These are phyloP conservation scores for Rutidosis leptorrhynchoides DNA, from an alignment of 129 eudicot genomes.

Conservation along the genomic window DNA sequence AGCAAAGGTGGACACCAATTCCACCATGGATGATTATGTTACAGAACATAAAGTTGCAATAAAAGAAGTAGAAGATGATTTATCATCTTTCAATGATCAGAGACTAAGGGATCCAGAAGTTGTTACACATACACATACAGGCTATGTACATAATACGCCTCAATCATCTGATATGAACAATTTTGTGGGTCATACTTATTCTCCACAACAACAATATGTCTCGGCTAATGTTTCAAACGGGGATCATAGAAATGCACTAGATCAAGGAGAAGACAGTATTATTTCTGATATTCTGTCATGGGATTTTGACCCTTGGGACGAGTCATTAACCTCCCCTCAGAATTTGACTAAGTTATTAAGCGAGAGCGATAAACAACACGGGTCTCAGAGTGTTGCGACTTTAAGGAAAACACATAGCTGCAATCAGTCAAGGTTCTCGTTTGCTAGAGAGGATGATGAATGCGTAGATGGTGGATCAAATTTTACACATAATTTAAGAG, in stretches of 20 bases:
- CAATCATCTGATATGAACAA: constrained; percentile 36
- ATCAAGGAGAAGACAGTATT: constrained; percentile 75
- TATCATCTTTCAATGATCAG: constrained; percentile 65
- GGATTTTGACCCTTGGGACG: constrained; percentile 89
- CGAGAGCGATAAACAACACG: constrained; percentile 54
- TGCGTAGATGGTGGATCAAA: constrained; percentile 40
- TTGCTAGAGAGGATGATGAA: constrained; percentile 82
- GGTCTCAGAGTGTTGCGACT: constrained; percentile 43
- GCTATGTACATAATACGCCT: constrained; percentile 41
- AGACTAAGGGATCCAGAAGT: constrained; percentile 73
- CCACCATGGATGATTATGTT: constrained; percentile 23
- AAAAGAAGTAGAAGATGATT: constrained; percentile 55
- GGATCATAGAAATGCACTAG: constrained; percentile 30
- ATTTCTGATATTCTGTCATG: constrained; percentile 83
- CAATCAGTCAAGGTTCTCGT: constrained; percentile 87
- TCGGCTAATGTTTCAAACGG: constrained; percentile 24
- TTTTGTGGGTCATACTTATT: constrained; percentile 25
- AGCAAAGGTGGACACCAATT: constrained; percentile 20
- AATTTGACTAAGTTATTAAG: constrained; percentile 66
- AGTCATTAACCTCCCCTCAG: constrained; percentile 75
- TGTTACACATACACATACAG: constrained; percentile 28
- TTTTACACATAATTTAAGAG: constrained; percentile 33
- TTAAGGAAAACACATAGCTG: constrained; percentile 58
- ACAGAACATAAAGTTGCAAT: constrained; percentile 30
- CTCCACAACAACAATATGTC: constrained; percentile 27